Evolutionary conservation across 805 yeast species (phyloP).

Genomic region (Komagataella pastoris): DNA sequence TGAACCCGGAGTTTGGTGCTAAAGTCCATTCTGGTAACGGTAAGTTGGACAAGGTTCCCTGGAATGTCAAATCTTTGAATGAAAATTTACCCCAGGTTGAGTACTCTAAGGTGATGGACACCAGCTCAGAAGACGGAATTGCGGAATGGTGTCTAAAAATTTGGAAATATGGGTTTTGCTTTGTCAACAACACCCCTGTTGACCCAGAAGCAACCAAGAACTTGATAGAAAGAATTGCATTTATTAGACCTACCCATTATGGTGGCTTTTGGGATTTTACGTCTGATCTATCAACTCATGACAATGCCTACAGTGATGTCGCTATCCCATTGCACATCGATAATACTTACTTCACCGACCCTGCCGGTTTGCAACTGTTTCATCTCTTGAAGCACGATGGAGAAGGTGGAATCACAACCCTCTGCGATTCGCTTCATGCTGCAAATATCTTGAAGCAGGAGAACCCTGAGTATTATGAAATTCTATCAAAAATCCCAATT

Average conservation of each 20-base stretch:
- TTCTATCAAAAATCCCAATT: slow-evolving; percentile 33
- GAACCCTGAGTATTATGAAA: slow-evolving; percentile 36
- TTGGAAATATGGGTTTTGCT: slow-evolving; percentile 44
- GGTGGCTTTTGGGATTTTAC: slow-evolving; percentile 80
- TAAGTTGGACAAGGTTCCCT: slow-evolving; percentile 20
- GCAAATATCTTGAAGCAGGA: slow-evolving; percentile 32
- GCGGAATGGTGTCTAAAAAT: slow-evolving; percentile 42
- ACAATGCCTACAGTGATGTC: slow-evolving; percentile 60
- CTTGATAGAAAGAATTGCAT: slow-evolving; percentile 42
- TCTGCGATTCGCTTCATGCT: slow-evolving; percentile 54
- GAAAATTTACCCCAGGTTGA: slow-evolving; percentile 32
- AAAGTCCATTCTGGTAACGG: slow-evolving; percentile 17
- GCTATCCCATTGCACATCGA: slow-evolving; percentile 57
- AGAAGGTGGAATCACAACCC: slow-evolving; percentile 52
- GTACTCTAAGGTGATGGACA: slow-evolving; percentile 30
- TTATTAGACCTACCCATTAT: slow-evolving; percentile 56
- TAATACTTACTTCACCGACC: slow-evolving; percentile 64
- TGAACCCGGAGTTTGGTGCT: slow-evolving; percentile 17
- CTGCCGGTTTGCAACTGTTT: slow-evolving; percentile 60
- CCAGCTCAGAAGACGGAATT: slow-evolving; percentile 23
- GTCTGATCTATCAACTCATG: slow-evolving; percentile 50
- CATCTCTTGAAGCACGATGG: slow-evolving; percentile 51
- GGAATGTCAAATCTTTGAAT: slow-evolving; percentile 30
- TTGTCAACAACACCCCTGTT: slow-evolving; percentile 48
- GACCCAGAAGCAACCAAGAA: slow-evolving; percentile 44